A percentile compares a stretch with the other conserved stretches of the same genome.
Evolutionary conservation across 345 rosid species (phyloP).

Genomic region (Lepidium africanum): DNA sequence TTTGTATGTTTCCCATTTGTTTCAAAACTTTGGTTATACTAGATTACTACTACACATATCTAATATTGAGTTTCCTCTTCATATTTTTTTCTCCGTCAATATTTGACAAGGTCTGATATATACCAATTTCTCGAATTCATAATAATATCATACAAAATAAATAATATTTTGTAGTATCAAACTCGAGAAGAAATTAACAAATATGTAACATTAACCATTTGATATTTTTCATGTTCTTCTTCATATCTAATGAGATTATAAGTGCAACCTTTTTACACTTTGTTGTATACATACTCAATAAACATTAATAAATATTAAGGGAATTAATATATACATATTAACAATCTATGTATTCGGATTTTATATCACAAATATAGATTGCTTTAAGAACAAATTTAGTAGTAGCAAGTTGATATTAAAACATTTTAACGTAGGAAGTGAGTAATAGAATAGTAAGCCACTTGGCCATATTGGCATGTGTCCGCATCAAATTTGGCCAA

Average conservation of each 20-base stretch:
- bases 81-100: no score
- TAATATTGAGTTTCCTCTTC: no score
- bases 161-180: no score
- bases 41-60: no score
- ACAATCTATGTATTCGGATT: neutral
- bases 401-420: constrained; percentile 17
- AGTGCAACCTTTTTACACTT: neutral
- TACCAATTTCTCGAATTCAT: no score
- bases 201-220: no score
- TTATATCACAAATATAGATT: neutral
- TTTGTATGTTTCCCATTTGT: constrained; percentile 2
- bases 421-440: neutral
- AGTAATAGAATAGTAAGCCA: constrained; percentile 9
- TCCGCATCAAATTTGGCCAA: constrained; percentile 28
- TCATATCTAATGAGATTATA: neutral
- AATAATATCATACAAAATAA: no score
- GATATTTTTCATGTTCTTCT: no score
- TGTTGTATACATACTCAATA: constrained; percentile 11
- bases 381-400: constrained; percentile 1
- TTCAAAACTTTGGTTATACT: neutral
- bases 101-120: no score
- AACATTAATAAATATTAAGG: neutral
- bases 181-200: no score
- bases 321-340: neutral
- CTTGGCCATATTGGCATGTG: constrained; percentile 32